Conservation (phyloP, 2,329 filamentous ascomycete species). For the Biscogniauxia sp. region DNA sequence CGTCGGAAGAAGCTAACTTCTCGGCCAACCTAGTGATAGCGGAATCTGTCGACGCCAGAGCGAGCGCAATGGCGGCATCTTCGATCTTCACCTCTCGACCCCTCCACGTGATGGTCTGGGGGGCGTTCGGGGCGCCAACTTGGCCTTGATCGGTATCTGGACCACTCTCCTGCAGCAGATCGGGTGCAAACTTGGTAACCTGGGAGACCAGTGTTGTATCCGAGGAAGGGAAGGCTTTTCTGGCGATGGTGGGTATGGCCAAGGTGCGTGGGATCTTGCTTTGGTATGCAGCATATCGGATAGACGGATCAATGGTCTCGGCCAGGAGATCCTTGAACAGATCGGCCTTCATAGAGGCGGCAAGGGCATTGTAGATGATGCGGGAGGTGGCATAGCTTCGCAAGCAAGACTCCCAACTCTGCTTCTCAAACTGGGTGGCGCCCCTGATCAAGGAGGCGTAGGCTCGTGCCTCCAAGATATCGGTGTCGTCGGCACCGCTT, state of each 20-base stretch:
- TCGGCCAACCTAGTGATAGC: slow-evolving; percentile 50
- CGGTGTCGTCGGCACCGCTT: slow-evolving; percentile 65
- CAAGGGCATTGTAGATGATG: slow-evolving; percentile 78
- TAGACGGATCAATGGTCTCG: slow-evolving; percentile 85
- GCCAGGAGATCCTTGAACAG: slow-evolving; percentile 82
- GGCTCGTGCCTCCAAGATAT: slow-evolving; percentile 81
- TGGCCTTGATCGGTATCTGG: slow-evolving; percentile 49
- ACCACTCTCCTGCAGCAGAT: slow-evolving; percentile 59
- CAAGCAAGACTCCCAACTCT: slow-evolving; percentile 78
- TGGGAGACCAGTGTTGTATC: slow-evolving; percentile 61
- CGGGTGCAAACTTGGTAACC: slow-evolving; percentile 69
- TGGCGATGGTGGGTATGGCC: slow-evolving; percentile 74
- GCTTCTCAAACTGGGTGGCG: slow-evolving; percentile 80
- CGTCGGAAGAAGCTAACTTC: slow-evolving; percentile 43
- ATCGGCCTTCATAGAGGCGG: slow-evolving; percentile 65
- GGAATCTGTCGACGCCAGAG: slow-evolving; percentile 66
- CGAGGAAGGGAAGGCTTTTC: slow-evolving; percentile 70
- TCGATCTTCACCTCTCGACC: slow-evolving; percentile 83
- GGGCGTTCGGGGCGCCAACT: slow-evolving; percentile 53
- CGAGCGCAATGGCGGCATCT: slow-evolving; percentile 86
- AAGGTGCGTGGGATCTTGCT: slow-evolving; percentile 82
- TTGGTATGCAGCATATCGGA: slow-evolving; percentile 93
- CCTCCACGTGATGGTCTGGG: slow-evolving; percentile 81
- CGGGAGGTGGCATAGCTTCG: slow-evolving; percentile 72
- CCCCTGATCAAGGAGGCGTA: slow-evolving; percentile 78